Evolutionary conservation across 371 early-diverging fungal genomes (phyloP).

Genomic region (Basidiobolus meristosporus): DNA sequence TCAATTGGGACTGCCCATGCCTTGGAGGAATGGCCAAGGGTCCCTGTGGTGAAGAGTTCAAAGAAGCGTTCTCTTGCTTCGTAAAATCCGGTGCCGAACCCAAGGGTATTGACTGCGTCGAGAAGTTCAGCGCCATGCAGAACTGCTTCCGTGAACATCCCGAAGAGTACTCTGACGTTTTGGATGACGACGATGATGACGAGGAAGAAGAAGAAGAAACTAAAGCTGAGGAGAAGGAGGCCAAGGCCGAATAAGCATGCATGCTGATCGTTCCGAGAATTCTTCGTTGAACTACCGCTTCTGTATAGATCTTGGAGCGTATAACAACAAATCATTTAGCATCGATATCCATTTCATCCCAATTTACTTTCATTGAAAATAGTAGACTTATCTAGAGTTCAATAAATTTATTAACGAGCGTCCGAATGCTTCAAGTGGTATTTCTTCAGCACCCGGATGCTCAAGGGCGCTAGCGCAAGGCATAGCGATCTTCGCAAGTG

Average conservation of each 20-base stretch:
- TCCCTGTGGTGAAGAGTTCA: constrained; percentile 92
- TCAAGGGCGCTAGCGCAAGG: too few relatives aligned
- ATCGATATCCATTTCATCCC: too few relatives aligned
- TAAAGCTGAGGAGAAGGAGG: constrained; percentile 5
- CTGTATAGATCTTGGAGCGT: too few relatives aligned
- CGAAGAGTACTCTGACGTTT: constrained; percentile 36
- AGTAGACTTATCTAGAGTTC: too few relatives aligned
- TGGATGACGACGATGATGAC: constrained; percentile 19
- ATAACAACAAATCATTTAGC: too few relatives aligned
- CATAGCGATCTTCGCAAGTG: too few relatives aligned
- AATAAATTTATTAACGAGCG: too few relatives aligned
- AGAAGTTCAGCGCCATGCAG: constrained; percentile 68
- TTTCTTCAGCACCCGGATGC: too few relatives aligned
- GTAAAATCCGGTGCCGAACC: constrained; percentile 62
- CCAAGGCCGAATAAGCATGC: constrained; percentile 2
- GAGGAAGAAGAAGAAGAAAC: constrained; percentile 24
- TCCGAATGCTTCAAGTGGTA: too few relatives aligned
- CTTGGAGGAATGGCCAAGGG: constrained; percentile 88
- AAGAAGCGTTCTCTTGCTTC: constrained; percentile 93
- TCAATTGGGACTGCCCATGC: constrained; percentile 99
- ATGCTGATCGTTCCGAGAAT: too few relatives aligned
- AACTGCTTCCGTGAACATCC: constrained; percentile 66
- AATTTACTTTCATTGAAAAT: too few relatives aligned
- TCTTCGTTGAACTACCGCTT: too few relatives aligned
- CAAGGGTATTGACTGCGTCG: constrained; percentile 75